Evolutionary conservation across 140 eudicot species (phyloP).

Genomic region (Oenanthe javanica): DNA sequence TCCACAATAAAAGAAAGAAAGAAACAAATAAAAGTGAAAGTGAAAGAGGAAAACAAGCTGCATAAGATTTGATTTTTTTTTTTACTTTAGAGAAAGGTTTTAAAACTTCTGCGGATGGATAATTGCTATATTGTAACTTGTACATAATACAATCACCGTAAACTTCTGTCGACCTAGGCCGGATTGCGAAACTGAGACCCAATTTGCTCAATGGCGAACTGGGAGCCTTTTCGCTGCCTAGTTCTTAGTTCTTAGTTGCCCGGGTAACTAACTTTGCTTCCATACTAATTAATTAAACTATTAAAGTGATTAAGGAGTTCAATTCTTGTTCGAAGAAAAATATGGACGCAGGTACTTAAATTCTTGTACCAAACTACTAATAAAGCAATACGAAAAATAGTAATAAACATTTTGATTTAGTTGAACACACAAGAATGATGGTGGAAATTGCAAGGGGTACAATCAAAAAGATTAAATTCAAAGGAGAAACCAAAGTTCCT

Average conservation of each 20-base stretch:
- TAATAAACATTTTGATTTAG: background rate
- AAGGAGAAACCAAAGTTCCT: conserved; percentile 10
- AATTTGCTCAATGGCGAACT: too few relatives aligned
- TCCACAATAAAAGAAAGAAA: background rate
- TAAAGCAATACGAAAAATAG: too few relatives aligned
- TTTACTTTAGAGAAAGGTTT: background rate
- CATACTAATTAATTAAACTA: too few relatives aligned
- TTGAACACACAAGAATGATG: background rate
- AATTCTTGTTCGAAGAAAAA: background rate
- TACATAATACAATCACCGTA: background rate
- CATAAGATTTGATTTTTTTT: background rate
- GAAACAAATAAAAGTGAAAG: conserved; percentile 2
- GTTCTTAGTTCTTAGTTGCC: too few relatives aligned
- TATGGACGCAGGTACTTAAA: too few relatives aligned
- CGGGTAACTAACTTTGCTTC: too few relatives aligned
- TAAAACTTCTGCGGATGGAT: background rate
- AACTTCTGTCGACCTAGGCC: background rate
- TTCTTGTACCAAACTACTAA: too few relatives aligned
- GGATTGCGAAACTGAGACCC: too few relatives aligned
- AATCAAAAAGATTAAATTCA: background rate
- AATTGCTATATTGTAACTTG: background rate
- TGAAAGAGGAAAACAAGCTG: background rate
- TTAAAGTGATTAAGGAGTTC: background rate
- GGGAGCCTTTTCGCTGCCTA: too few relatives aligned
- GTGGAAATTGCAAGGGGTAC: background rate